phyloP scores from a whole-genome alignment of 2,329 filamentous ascomycete genomes.

The Helicocarpus griseus region DNA sequence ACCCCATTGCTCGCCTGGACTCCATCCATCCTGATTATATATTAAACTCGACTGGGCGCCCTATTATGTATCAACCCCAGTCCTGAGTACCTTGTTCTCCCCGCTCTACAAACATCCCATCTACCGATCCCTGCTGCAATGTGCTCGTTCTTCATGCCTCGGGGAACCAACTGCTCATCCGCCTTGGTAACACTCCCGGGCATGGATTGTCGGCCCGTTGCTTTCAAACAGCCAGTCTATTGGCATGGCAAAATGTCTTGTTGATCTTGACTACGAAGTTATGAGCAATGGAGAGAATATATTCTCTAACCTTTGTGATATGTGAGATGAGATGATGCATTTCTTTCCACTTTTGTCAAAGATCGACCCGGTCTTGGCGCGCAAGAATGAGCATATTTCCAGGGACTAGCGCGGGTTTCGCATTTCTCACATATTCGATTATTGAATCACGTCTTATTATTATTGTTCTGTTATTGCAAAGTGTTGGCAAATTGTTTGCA shows the following conservation, averaged over 20 bases:
- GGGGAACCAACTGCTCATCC: neutral
- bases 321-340: neutral
- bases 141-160: neutral
- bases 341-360: neutral
- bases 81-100: no score
- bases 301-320: no score
- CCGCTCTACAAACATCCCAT: no score
- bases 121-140: neutral
- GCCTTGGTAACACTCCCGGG: no score
- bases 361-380: neutral
- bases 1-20: neutral
- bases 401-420: neutral
- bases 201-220: neutral
- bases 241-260: neutral
- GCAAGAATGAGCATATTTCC: constrained; percentile 5
- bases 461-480: no score
- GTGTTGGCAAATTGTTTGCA: no score
- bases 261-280: neutral
- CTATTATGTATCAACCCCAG: no score
- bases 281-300: no score
- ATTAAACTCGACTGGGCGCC: no score
- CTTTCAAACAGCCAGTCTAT: neutral
- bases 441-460: no score
- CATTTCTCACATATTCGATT: neutral
- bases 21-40: neutral